These are phyloP conservation scores for Syncephalastrum monosporum DNA, from an alignment of 371 early-diverging fungal genomes.

Conservation along the genomic window DNA sequence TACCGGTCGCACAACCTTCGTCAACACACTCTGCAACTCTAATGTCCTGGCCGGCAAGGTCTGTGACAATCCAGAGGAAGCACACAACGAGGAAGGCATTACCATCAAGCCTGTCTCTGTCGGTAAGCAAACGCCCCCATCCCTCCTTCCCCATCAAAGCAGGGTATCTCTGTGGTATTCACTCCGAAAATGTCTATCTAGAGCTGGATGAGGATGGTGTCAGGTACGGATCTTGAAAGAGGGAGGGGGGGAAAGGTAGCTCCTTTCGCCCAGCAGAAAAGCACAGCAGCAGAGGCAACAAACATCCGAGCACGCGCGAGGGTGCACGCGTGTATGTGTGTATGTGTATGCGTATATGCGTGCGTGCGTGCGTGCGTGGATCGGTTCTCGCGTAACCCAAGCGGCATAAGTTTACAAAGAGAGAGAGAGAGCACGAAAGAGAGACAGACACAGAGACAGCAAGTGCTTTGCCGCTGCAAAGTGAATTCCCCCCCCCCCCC, in stretches of 20 bases:
- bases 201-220: slow-evolving; percentile 97
- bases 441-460: no score
- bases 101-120: slow-evolving; percentile 81
- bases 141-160: not conserved
- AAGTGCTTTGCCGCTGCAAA: no score
- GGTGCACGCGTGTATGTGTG: no score
- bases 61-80: slow-evolving; percentile 79
- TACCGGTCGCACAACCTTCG: slow-evolving; percentile 97
- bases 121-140: slow-evolving; percentile 20
- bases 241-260: slow-evolving; percentile 7
- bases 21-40: slow-evolving; percentile 95
- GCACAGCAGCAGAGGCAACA: not conserved
- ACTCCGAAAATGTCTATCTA: slow-evolving; percentile 17
- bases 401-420: no score
- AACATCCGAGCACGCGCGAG: no score
- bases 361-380: not conserved
- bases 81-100: slow-evolving; percentile 91
- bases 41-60: slow-evolving; percentile 68
- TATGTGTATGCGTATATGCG: no score
- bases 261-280: slow-evolving; percentile 3
- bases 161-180: not conserved
- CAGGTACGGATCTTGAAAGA: slow-evolving; percentile 46
- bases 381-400: not conserved
- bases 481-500: no score
- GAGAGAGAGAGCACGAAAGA: no score